Evolutionary conservation across 257 asterid genomes (phyloP).

Genomic region (Solanum rostratum): DNA sequence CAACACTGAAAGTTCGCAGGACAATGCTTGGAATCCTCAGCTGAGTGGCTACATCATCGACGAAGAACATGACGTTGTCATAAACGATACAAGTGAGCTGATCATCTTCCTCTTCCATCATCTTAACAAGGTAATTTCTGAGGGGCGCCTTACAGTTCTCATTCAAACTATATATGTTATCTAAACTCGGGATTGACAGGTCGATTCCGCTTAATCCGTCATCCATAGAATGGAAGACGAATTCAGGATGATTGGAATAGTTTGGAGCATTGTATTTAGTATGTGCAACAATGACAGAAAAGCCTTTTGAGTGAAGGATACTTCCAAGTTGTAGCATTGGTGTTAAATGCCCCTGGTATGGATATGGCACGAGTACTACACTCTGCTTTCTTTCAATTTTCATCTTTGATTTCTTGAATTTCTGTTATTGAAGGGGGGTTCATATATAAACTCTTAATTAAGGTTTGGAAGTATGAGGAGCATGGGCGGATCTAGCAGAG

Average conservation of each 20-base stretch:
- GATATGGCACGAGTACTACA: slow-evolving; percentile 23
- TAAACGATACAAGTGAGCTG: slow-evolving; percentile 25
- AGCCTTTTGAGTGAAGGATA: slow-evolving; percentile 35
- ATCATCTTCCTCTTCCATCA: slow-evolving; percentile 8
- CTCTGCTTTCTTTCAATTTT: neutral
- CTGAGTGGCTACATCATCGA: slow-evolving; percentile 15
- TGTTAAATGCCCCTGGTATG: slow-evolving; percentile 41
- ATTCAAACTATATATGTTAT: slow-evolving; percentile 1
- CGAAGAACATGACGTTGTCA: slow-evolving; percentile 36
- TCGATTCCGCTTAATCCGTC: neutral
- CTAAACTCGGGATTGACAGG: neutral
- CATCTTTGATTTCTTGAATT: neutral
- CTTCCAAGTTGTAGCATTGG: slow-evolving; percentile 43
- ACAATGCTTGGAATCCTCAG: slow-evolving; percentile 32
- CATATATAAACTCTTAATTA: neutral
- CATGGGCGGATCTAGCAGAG: neutral
- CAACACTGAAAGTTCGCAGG: slow-evolving; percentile 23
- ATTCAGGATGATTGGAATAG: slow-evolving; percentile 30
- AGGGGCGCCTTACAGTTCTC: slow-evolving; percentile 24
- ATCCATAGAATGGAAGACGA: slow-evolving; percentile 13
- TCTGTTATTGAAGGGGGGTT: neutral
- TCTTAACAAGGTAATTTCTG: slow-evolving; percentile 7
- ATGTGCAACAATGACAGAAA: slow-evolving; percentile 26
- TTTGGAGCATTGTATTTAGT: slow-evolving; percentile 27
- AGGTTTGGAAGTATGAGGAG: neutral